These are phyloP conservation scores for Cryptosporidium xiaoi DNA, from an alignment of 169 alveolate genomes.

Conservation along the genomic window DNA sequence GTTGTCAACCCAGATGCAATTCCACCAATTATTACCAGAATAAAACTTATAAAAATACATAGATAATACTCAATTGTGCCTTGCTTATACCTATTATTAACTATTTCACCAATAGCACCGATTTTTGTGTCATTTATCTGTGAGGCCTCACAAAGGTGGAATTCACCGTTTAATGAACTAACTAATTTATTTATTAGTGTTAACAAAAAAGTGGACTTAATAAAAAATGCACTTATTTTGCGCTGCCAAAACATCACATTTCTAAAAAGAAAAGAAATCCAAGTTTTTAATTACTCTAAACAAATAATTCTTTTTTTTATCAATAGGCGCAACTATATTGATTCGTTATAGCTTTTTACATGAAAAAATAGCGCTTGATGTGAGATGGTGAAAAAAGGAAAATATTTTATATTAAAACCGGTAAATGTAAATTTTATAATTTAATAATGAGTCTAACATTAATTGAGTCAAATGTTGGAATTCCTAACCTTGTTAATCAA, in stretches of 20 bases:
- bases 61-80: conserved; percentile 68
- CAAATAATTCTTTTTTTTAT: too few species aligned
- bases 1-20: conserved; percentile 92
- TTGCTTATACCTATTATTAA: conserved; percentile 45
- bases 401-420: too few species aligned
- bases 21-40: conserved; percentile 84
- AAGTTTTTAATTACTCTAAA: too few species aligned
- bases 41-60: conserved; percentile 75
- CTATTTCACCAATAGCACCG: not conserved
- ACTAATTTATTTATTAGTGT: not conserved
- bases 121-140: not conserved
- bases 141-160: not conserved
- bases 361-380: too few species aligned
- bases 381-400: too few species aligned
- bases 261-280: not conserved
- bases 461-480: conserved; percentile 40
- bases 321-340: too few species aligned
- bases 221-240: not conserved
- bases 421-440: too few species aligned
- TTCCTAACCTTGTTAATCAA: conserved; percentile 27
- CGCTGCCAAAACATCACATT: not conserved
- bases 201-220: not conserved
- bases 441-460: conserved; percentile 37
- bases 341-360: too few species aligned
- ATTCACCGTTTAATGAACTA: not conserved